Evolutionary conservation across 768 basidiomycete species (phyloP).

Genomic region (Pleurotus pulmonarius): DNA sequence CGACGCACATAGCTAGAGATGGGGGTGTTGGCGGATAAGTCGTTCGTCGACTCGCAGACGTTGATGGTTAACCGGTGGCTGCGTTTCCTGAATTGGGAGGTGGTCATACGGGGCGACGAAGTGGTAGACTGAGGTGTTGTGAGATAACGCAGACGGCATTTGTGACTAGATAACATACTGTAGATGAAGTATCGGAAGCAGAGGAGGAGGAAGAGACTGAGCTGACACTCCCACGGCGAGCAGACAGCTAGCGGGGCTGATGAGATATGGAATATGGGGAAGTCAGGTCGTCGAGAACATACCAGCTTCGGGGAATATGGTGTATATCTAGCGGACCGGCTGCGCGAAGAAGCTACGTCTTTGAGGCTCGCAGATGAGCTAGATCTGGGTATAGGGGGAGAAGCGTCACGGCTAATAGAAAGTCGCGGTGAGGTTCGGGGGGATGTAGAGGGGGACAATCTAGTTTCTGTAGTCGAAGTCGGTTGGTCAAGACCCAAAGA

Average conservation of each 20-base stretch:
- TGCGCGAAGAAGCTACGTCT: slow-evolving; percentile 4
- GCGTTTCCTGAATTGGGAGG: slow-evolving; percentile 35
- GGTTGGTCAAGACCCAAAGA: slow-evolving; percentile 69
- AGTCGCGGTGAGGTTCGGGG: slow-evolving; percentile 37
- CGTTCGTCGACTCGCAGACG: slow-evolving; percentile 44
- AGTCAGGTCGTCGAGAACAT: slow-evolving; percentile 12
- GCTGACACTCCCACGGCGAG: slow-evolving; percentile 43
- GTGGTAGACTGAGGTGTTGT: slow-evolving; percentile 15
- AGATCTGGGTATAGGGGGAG: slow-evolving; percentile 31
- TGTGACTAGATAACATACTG: slow-evolving; percentile 21
- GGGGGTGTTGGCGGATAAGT: slow-evolving; percentile 63
- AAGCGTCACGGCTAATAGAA: slow-evolving; percentile 40
- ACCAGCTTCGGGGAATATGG: slow-evolving; percentile 41
- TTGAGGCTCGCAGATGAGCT: slow-evolving; percentile 26
- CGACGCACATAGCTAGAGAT: slow-evolving; percentile 80
- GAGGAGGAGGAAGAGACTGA: slow-evolving; percentile 37
- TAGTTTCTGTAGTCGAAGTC: slow-evolving; percentile 24
- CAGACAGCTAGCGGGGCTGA: slow-evolving; percentile 21
- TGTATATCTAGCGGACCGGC: slow-evolving; percentile 35
- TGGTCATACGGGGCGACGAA: slow-evolving; percentile 39
- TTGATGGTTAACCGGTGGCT: slow-evolving; percentile 30
- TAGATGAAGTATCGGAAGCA: slow-evolving; percentile 35
- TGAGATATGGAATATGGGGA: slow-evolving; percentile 42
- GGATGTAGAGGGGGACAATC: slow-evolving; percentile 36
- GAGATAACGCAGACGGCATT: slow-evolving; percentile 1